phyloP scores from a whole-genome alignment of 768 basidiomycete genomes.

The Mycena vulgaris region DNA sequence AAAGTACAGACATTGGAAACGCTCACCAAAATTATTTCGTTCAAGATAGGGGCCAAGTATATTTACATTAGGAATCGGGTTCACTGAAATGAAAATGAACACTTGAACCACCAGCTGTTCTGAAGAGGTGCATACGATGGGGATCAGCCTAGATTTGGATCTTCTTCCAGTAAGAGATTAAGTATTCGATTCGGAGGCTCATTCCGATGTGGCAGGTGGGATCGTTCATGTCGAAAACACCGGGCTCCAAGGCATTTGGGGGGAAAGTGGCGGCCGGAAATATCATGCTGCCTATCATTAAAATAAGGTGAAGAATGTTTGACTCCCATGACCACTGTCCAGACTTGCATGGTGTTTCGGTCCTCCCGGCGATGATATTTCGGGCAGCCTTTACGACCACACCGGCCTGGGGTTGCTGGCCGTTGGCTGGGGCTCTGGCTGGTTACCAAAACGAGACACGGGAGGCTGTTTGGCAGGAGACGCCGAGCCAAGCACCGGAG shows the following conservation, averaged over 20 bases:
- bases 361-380: no score
- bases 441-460: background rate
- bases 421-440: background rate
- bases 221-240: background rate
- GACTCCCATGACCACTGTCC: no score
- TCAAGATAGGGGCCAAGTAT: no score
- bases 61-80: no score
- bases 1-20: background rate
- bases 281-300: no score
- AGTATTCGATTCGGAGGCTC: conserved; percentile 6
- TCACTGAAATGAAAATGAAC: background rate
- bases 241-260: background rate
- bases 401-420: no score
- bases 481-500: background rate
- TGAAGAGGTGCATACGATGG: background rate
- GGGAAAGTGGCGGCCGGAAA: no score
- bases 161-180: conserved; percentile 30
- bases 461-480: background rate
- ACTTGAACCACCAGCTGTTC: background rate
- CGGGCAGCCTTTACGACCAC: no score
- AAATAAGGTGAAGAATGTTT: no score
- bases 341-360: no score
- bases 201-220: background rate
- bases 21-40: background rate
- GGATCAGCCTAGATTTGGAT: conserved; percentile 4